Conservation (phyloP, 2,329 filamentous ascomycete genomes). For the Epicoccum sorghinum region DNA sequence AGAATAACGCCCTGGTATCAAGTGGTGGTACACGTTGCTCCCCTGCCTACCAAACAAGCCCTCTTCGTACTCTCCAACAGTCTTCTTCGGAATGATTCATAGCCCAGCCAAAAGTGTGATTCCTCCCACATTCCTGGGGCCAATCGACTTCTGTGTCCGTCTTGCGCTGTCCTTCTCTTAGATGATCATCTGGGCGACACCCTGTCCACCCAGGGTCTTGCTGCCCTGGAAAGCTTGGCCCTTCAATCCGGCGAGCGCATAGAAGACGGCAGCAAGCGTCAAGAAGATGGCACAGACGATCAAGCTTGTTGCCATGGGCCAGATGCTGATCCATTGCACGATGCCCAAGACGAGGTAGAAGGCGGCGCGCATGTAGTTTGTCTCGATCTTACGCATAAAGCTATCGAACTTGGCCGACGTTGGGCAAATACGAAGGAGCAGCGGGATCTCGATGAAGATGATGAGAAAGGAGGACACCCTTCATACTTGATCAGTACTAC, state of each 20-base stretch:
- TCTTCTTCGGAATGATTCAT: neutral
- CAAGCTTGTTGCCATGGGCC: constrained; percentile 69
- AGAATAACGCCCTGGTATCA: constrained; percentile 38
- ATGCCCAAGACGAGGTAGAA: constrained; percentile 83
- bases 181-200: constrained; percentile 98
- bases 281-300: constrained; percentile 87
- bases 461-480: constrained; percentile 57
- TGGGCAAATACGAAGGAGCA: constrained; percentile 96
- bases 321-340: constrained; percentile 83
- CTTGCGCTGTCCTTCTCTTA: constrained; percentile 16
- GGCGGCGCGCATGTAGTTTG: constrained; percentile 93
- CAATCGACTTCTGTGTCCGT: neutral
- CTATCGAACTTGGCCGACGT: constrained; percentile 88
- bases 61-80: neutral
- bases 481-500: constrained; percentile 14
- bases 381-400: constrained; percentile 89
- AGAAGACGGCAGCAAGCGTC: constrained; percentile 77
- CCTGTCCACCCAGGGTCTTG: constrained; percentile 93
- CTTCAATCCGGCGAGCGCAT: constrained; percentile 78
- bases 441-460: constrained; percentile 74
- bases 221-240: constrained; percentile 87
- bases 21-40: constrained; percentile 34
- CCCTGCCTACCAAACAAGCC: neutral
- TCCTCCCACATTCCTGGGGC: too few species aligned
- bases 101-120: neutral